Base-by-base conservation (phyloP, 2,329 filamentous ascomycete species). In the Myriosclerotinia curreyana region DNA sequence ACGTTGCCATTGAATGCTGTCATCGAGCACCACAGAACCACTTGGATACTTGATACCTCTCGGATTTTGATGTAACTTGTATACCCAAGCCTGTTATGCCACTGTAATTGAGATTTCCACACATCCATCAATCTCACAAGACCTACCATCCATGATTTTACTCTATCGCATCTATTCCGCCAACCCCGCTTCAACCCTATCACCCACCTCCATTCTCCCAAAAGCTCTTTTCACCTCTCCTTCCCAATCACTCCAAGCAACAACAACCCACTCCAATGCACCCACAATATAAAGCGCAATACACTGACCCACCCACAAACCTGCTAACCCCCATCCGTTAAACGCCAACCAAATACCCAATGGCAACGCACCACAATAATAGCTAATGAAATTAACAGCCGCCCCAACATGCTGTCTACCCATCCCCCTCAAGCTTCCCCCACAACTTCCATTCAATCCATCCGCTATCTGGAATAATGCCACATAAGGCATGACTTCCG, bases 401-500 rank as follows among this genome's bases (percentile, higher is more conserved):
- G 91, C 92, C 17, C 92, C 92, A 58, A 96, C 83, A 80, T 93
- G 92, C 75, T 96, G 92, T 62, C 90, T 79, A 2, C 92, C 92
- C 90, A 94, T 95, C 0, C 92, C 92, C 68, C 92, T 79, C 17
- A 96, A 77, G 25, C 86, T 86, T 1, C 92, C 92, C 1, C 92
- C 92, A 72, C 92, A 96, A 66, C 86, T 90, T 1, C 92, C 91
- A 71, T 95, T 95, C 42, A 96, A 77, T 0, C 92, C 92, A 74
- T 96, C 92, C 0, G 92, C 91, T 66, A 96, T 93, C 78, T 96
- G 92, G 76, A 96, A 96, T 2, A 96, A 79, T 0, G 92, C 92
- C 0, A 96, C 92, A 71, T 87, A 94, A 0, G 92, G 92, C 80
- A 96, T 87, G 34, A 96, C 89, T 20, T 87, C 79, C 0, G 88